Conservation (phyloP, 441 rosid species). For the Populus trichocarpa region DNA sequence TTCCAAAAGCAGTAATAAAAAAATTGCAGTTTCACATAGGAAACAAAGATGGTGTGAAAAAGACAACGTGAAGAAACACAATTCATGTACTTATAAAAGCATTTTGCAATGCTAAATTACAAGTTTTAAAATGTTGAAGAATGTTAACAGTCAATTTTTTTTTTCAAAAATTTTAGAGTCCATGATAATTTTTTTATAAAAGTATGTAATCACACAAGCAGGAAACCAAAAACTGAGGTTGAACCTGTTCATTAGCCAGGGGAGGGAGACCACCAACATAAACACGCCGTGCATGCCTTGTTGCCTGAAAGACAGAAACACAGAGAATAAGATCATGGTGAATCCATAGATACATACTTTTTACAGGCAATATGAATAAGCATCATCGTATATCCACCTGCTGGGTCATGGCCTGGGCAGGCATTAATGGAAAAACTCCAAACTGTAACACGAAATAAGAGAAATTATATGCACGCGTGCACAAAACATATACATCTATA, state of each 20-base stretch:
- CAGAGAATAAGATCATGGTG: neutral
- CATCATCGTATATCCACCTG: constrained; percentile 39
- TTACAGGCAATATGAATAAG: neutral
- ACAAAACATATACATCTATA: neutral
- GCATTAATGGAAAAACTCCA: constrained; percentile 68
- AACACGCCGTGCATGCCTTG: constrained; percentile 84
- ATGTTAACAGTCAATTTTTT: neutral
- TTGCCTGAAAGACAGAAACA: constrained; percentile 43
- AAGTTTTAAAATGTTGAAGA: neutral
- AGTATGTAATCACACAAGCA: neutral
- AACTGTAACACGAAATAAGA: constrained; percentile 37
- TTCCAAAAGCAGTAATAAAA: neutral
- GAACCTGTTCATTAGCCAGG: constrained; percentile 78
- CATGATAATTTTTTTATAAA: neutral
- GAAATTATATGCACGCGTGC: constrained; percentile 1
- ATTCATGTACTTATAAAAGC: neutral
- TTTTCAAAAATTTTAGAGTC: no score
- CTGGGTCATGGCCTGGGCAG: constrained; percentile 90
- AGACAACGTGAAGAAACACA: neutral
- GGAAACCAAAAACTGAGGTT: neutral
- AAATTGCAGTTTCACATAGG: neutral
- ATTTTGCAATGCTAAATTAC: neutral
- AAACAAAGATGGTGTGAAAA: neutral
- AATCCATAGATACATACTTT: neutral
- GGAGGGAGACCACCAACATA: constrained; percentile 88